Percentiles rank a stretch among this genome's conserved stretches.
Conservation (phyloP, 2,329 filamentous ascomycete genomes). For the Clonostachys rhizophaga region DNA sequence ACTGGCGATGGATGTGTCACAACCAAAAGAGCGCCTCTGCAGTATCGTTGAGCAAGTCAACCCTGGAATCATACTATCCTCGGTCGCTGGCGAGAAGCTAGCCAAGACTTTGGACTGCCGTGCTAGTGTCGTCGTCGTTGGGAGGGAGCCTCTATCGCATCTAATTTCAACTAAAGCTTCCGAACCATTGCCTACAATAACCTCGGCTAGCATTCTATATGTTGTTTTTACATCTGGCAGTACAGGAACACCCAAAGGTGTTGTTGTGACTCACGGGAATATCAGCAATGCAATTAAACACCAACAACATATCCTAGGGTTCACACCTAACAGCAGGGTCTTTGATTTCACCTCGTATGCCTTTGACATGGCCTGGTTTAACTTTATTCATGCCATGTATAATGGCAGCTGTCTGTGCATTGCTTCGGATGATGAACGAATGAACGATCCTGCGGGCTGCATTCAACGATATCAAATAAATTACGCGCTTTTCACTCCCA, state of each 20-base stretch:
- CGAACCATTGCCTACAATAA: background rate
- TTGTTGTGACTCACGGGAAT: constrained; percentile 2
- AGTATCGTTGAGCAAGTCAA: constrained; percentile 19
- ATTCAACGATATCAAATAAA: constrained; percentile 1
- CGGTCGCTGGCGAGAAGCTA: constrained; percentile 20
- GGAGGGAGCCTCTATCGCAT: constrained; percentile 10
- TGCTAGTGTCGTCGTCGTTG: background rate
- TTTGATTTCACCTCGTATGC: constrained; percentile 6
- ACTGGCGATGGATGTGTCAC: constrained; percentile 13
- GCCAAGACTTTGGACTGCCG: background rate
- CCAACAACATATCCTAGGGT: constrained; percentile 29
- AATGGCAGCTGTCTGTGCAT: constrained; percentile 22
- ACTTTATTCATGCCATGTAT: constrained; percentile 9
- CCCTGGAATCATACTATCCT: constrained; percentile 32
- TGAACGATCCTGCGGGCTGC: constrained; percentile 17
- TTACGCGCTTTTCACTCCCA: constrained; percentile 7
- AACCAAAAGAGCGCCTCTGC: constrained; percentile 9
- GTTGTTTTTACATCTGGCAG: constrained; percentile 18
- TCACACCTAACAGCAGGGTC: constrained; percentile 15
- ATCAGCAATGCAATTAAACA: background rate
- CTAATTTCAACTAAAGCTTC: constrained; percentile 5
- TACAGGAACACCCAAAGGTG: constrained; percentile 16
- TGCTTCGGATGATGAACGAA: constrained; percentile 28
- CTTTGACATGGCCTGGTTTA: constrained; percentile 10
- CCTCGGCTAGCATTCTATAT: constrained; percentile 4